phyloP scores from a whole-genome alignment of 176 grass and related monocot species.

The Oryza coarctata region DNA sequence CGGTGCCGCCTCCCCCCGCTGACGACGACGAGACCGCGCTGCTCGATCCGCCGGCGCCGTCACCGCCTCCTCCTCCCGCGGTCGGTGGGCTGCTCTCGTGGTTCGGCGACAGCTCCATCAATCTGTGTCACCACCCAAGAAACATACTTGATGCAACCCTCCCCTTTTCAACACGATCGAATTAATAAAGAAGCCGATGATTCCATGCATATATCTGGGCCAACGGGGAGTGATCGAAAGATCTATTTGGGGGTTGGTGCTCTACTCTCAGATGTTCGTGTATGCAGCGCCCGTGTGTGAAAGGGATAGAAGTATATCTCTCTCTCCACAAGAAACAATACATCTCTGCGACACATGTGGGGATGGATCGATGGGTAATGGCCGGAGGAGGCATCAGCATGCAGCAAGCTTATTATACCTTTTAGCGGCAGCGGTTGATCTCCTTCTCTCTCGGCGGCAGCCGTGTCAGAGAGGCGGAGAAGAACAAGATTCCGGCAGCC shows the following conservation, averaged over 20 bases:
- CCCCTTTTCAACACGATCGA: neutral
- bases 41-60: constrained; percentile 24
- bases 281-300: neutral
- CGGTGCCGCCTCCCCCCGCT: neutral
- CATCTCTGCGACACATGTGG: constrained; percentile 13
- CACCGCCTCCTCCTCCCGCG: neutral
- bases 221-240: neutral
- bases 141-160: neutral
- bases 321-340: constrained; percentile 16
- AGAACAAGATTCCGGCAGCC: constrained; percentile 28
- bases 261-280: constrained; percentile 7
- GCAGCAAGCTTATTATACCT: constrained; percentile 33
- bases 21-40: constrained; percentile 23
- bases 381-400: neutral
- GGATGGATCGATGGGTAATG: neutral
- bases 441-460: neutral
- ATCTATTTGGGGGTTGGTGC: constrained; percentile 22
- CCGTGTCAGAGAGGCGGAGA: constrained; percentile 13
- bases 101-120: constrained; percentile 46
- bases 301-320: constrained; percentile 21
- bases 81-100: constrained; percentile 45
- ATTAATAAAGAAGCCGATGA: constrained; percentile 27
- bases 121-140: constrained; percentile 29
- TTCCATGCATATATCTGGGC: constrained; percentile 25
- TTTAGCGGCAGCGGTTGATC: constrained; percentile 10